Evolutionary conservation across 768 basidiomycete species (phyloP).

Genomic region (Rhizopogon salebrosus): DNA sequence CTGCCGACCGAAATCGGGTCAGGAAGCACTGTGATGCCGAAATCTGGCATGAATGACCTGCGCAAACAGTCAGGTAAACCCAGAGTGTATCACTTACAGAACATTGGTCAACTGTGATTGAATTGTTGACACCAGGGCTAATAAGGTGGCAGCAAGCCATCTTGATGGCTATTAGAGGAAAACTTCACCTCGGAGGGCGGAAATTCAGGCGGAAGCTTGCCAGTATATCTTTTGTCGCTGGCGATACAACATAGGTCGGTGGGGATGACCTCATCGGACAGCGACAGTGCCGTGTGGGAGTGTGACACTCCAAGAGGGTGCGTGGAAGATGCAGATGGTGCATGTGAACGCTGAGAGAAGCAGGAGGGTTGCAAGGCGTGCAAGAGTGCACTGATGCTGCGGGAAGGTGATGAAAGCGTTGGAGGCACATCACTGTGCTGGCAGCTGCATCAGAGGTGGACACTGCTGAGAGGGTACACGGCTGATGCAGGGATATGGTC

Average conservation of each 20-base stretch:
- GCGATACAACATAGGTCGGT: slow-evolving; percentile 43
- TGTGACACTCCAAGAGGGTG: too few relatives aligned
- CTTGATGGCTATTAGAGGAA: slow-evolving; percentile 40
- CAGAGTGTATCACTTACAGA: slow-evolving; percentile 14
- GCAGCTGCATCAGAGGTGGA: too few relatives aligned
- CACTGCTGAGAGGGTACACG: too few relatives aligned
- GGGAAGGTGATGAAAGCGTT: too few relatives aligned
- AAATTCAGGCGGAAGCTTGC: slow-evolving; percentile 35
- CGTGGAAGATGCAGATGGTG: too few relatives aligned
- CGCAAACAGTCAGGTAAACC: background rate
- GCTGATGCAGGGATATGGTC: too few relatives aligned
- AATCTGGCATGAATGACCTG: slow-evolving; percentile 33
- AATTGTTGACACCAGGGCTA: slow-evolving; percentile 17
- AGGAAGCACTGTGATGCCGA: slow-evolving; percentile 31
- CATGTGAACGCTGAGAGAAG: too few relatives aligned
- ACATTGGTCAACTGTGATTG: slow-evolving; percentile 1
- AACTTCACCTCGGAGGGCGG: slow-evolving; percentile 40
- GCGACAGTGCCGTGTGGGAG: too few relatives aligned
- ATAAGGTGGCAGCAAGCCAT: slow-evolving; percentile 35
- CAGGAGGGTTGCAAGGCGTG: too few relatives aligned
- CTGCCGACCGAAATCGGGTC: slow-evolving; percentile 30
- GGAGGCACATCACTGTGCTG: too few relatives aligned
- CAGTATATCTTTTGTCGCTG: slow-evolving; percentile 44
- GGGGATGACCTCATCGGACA: slow-evolving; percentile 41
- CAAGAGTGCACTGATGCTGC: too few relatives aligned